Percentiles rank a stretch among this genome's conserved stretches.
Evolutionary conservation across 2,329 filamentous ascomycete genomes (phyloP).

Genomic region (Ceratocystis colombiana): DNA sequence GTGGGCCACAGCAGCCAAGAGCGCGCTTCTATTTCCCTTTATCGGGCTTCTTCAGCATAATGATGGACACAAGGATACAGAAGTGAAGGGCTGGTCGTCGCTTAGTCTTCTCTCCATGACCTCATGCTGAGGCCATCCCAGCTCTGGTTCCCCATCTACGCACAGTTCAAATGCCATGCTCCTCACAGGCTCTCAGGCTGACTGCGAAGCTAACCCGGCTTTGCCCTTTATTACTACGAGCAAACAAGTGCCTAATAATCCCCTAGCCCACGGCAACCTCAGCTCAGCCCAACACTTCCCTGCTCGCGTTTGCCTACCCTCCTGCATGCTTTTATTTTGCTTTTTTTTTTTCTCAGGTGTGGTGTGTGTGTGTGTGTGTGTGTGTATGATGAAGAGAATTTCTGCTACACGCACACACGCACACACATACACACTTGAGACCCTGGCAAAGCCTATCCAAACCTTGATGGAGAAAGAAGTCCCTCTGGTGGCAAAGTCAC

Average conservation of each 20-base stretch:
- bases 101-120: background rate
- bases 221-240: background rate
- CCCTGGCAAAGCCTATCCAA: background rate
- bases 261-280: background rate
- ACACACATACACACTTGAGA: background rate
- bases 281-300: background rate
- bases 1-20: background rate
- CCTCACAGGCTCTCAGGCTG: too few relatives aligned
- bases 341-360: background rate
- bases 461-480: background rate
- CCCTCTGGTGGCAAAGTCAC: conserved; percentile 1
- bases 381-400: background rate
- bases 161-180: too few relatives aligned
- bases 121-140: background rate
- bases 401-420: background rate
- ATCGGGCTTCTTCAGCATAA: background rate
- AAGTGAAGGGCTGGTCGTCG: too few relatives aligned
- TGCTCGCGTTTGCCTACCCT: background rate
- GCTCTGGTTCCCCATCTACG: background rate
- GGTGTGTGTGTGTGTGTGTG: background rate
- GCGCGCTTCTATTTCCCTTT: background rate
- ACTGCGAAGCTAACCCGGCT: too few relatives aligned
- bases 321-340: background rate
- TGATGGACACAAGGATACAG: too few relatives aligned
- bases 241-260: background rate